These are phyloP conservation scores for Babesia divergens DNA, from an alignment of 169 alveolate species.

Conservation along the genomic window DNA sequence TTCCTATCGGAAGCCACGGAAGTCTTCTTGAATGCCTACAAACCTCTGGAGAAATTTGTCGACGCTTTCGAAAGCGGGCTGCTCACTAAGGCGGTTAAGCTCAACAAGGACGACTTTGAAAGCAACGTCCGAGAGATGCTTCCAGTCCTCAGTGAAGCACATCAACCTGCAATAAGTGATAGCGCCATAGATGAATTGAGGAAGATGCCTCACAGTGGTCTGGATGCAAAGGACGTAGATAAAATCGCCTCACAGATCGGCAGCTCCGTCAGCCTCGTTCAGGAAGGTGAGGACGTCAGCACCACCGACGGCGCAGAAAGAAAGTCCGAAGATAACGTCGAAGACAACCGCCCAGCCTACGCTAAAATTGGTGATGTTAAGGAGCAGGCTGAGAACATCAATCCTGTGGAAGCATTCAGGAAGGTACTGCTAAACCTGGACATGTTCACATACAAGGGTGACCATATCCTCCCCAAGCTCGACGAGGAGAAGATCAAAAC, in stretches of 20 bases:
- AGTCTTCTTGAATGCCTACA: constrained; percentile 54
- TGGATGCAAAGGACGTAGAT: not conserved
- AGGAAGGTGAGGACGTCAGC: not conserved
- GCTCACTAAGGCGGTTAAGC: constrained; percentile 6
- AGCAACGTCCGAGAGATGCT: not conserved
- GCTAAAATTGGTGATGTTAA: not conserved
- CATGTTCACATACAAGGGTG: constrained; percentile 5
- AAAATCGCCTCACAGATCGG: not conserved
- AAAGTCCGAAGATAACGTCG: not conserved
- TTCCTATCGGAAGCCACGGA: constrained; percentile 22
- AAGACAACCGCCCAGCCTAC: not conserved
- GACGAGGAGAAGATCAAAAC: not conserved
- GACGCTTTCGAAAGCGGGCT: constrained; percentile 3
- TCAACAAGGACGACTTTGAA: constrained; percentile 24
- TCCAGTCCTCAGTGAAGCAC: constrained; percentile 5
- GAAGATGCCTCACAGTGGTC: constrained; percentile 9
- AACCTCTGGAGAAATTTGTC: constrained; percentile 31
- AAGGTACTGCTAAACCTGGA: constrained; percentile 9
- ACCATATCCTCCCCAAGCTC: constrained; percentile 9
- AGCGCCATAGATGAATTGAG: not conserved
- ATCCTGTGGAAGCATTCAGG: not conserved
- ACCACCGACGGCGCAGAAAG: not conserved
- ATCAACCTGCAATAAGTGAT: not conserved
- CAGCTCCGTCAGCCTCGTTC: constrained; percentile 14
- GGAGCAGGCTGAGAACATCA: not conserved